Evolutionary conservation across 805 yeast genomes (phyloP).

Genomic region (Pichia cephalocereana): DNA sequence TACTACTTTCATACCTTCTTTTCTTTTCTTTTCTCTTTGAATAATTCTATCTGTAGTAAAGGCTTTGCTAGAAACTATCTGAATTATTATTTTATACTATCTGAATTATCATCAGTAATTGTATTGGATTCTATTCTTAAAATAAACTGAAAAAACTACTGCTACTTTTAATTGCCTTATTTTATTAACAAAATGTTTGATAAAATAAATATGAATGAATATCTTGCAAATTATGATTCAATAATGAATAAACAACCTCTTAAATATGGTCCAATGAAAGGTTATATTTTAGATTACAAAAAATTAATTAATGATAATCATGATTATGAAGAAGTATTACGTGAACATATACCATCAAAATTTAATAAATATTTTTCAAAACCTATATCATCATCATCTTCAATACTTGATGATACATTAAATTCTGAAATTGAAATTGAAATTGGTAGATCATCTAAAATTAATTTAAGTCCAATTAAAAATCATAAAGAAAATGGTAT

Average conservation of each 20-base stretch:
- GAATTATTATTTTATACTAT: too few relatives aligned
- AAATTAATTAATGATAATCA: constrained; percentile 17
- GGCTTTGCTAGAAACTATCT: not conserved
- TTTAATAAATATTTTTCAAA: constrained; percentile 17
- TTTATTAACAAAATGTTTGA: constrained; percentile 18
- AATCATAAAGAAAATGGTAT: constrained; percentile 3
- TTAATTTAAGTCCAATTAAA: constrained; percentile 22
- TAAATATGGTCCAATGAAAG: constrained; percentile 22
- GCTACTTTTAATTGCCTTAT: too few relatives aligned
- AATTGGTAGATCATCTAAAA: constrained; percentile 3
- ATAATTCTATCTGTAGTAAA: not conserved
- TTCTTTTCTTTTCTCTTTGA: too few relatives aligned
- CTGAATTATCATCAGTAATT: too few relatives aligned
- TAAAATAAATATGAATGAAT: constrained; percentile 20
- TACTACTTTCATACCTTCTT: not conserved
- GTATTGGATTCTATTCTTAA: too few relatives aligned
- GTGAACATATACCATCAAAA: constrained; percentile 22
- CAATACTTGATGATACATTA: not conserved
- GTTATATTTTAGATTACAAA: constrained; percentile 16
- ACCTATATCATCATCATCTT: not conserved
- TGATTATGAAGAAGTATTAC: constrained; percentile 23
- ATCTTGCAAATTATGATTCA: constrained; percentile 22
- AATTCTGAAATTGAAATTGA: not conserved
- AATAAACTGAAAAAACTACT: too few relatives aligned
- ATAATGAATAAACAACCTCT: constrained; percentile 20